Base-by-base conservation (phyloP, 208 protist genomes). In the Wallacemonas sp. region DNA sequence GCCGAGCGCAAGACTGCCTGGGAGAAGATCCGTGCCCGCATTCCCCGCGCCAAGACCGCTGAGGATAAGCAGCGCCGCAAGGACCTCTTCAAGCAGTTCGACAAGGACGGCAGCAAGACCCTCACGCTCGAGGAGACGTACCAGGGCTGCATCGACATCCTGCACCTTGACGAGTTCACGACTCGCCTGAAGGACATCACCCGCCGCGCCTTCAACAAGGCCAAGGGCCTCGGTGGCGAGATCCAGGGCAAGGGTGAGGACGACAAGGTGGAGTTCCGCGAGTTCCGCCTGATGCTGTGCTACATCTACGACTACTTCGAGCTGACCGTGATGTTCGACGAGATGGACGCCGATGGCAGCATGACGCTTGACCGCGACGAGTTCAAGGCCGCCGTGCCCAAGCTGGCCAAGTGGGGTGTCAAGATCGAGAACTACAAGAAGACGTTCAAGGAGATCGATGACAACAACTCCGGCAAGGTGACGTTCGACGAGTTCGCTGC, bases 251-350 rank as follows among this genome's bases (percentile, higher is more conserved):
- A 15, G 24, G 80, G 77, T 30, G 63, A 33, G 29, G 58, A 38
- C 2, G 69, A 94, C 42, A 75, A 73, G 19, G 82, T 91, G 27
- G 75, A 85, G 61, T 82, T 83, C 59, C 61, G 71, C 1, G 84
- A 89, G 73, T 94, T 94, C 76, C 80, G 84, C 64, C 66, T 91
- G 58, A 78, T 94, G 66, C 75, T 94, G 34, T 88, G 66, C 73
- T 88, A 68, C 71, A 85, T 85, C 63, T 81, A 85, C 73, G 66
- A 81, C 71, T 78, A 70, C 68, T 81, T 85, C 41, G 59, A 81
- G 63, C 77, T 94, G 71, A 89, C 76, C 9, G 67, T 91, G 21
- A 92, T 94, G 81, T 89, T 94, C 66, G 85, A 91, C 71, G 68
- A 83, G 66, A 85, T 92, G 44, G 85, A 91, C 68, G 79, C 73